Conservation (phyloP, 371 early-diverging fungal genomes). For the Parasitella parasitica region DNA sequence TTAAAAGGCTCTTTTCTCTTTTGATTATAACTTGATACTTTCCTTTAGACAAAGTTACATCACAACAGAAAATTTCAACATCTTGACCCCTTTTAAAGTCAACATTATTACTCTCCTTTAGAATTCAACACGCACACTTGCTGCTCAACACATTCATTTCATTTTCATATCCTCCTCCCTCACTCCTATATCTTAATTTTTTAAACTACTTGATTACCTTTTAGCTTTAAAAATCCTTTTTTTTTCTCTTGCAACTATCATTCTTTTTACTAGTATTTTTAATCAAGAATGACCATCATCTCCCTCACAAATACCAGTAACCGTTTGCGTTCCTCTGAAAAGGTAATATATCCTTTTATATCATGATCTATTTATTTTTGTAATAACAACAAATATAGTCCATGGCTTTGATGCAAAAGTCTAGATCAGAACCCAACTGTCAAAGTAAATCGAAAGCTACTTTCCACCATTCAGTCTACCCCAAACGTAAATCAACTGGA, state of each 20-base stretch:
- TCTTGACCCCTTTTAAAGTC: not conserved
- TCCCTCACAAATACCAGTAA: constrained; percentile 1
- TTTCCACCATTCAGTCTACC: constrained; percentile 22
- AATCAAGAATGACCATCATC: constrained; percentile 18
- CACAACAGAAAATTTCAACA: not conserved
- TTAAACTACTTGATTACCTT: not conserved
- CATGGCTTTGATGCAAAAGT: constrained; percentile 41
- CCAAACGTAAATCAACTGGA: constrained; percentile 53
- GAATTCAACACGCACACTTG: not conserved
- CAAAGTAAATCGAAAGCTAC: constrained; percentile 22
- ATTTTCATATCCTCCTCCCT: not conserved
- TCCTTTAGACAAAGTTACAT: not conserved
- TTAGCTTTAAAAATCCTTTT: not conserved
- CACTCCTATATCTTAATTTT: not conserved
- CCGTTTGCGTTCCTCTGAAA: constrained; percentile 17
- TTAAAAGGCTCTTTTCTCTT: not conserved
- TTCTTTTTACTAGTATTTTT: not conserved
- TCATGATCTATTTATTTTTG: not conserved
- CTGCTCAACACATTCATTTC: not conserved
- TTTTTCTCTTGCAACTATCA: not conserved
- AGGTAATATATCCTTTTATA: constrained; percentile 10
- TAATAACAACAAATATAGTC: constrained; percentile 8
- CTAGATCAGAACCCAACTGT: constrained; percentile 45
- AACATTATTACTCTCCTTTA: not conserved
- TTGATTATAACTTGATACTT: not conserved